Evolutionary conservation across 2,329 filamentous ascomycete species (phyloP).

Genomic region (Epichloe sp.): DNA sequence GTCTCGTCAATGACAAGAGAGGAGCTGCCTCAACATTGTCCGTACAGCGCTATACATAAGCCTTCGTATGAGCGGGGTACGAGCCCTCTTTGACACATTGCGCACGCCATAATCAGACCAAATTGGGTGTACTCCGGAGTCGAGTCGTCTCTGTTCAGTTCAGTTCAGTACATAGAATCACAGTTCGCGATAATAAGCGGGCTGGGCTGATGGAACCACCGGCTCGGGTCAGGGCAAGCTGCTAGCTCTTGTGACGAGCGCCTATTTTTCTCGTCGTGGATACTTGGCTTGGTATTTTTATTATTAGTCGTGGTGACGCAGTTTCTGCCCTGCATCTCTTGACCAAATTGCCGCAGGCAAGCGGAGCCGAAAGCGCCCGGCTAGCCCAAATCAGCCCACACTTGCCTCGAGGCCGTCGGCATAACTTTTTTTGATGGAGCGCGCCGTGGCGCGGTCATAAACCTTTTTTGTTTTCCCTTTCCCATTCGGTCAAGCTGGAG

Average conservation of each 20-base stretch:
- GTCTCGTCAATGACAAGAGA: too few species aligned
- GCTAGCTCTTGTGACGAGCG: neutral
- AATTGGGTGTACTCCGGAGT: too few species aligned
- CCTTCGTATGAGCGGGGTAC: too few species aligned
- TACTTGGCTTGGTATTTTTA: neutral
- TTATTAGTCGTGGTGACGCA: too few species aligned
- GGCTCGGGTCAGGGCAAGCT: neutral
- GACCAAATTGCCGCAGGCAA: neutral
- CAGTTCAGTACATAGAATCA: too few species aligned
- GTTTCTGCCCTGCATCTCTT: neutral
- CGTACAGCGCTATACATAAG: too few species aligned
- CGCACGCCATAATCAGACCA: neutral
- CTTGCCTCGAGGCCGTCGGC: neutral
- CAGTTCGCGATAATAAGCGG: neutral
- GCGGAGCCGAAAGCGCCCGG: neutral
- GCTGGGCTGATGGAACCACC: neutral
- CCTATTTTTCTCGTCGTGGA: neutral
- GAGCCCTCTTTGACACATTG: too few species aligned
- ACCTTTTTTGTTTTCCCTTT: neutral
- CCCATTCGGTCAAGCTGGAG: neutral
- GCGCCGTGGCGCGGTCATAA: neutral
- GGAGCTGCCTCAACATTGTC: too few species aligned
- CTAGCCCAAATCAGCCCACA: neutral
- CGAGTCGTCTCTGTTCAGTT: too few species aligned
- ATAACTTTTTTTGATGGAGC: neutral